phyloP scores from a whole-genome alignment of 495 filamentous ascomycete species.

The Penicillium coffeae region DNA sequence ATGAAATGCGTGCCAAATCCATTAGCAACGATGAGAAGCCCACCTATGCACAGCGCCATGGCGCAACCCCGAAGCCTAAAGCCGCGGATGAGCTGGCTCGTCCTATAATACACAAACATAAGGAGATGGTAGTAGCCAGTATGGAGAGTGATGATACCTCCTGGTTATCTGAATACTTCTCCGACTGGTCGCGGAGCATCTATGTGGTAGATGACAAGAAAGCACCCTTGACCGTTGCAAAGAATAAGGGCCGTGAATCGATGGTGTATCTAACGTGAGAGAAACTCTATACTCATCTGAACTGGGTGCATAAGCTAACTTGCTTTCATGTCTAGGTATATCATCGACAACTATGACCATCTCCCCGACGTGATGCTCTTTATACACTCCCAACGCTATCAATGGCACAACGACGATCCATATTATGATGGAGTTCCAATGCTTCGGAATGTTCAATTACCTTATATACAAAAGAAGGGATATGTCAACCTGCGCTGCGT shows the following conservation, averaged over 20 bases:
- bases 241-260: constrained; percentile 56
- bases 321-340: constrained; percentile 38
- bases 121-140: constrained; percentile 54
- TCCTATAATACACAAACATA: constrained; percentile 22
- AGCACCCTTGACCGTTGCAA: constrained; percentile 43
- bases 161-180: constrained; percentile 52
- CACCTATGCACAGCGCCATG: constrained; percentile 21
- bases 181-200: constrained; percentile 46
- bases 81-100: constrained; percentile 27
- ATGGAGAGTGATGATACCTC: constrained; percentile 49
- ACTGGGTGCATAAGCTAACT: neutral
- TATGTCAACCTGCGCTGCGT: constrained; percentile 66
- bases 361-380: constrained; percentile 59
- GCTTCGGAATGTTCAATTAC: constrained; percentile 50
- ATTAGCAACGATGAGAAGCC: constrained; percentile 13
- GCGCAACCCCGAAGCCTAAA: constrained; percentile 11
- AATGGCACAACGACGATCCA: constrained; percentile 60
- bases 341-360: constrained; percentile 61
- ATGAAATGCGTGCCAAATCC: constrained; percentile 10
- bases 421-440: constrained; percentile 48
- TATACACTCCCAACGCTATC: constrained; percentile 56
- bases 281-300: too few relatives aligned
- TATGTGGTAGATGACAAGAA: constrained; percentile 50
- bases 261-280: constrained; percentile 59
- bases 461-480: constrained; percentile 52